Base-by-base conservation (phyloP, 306 rosid genomes). In the Leucaena leucocephala region DNA sequence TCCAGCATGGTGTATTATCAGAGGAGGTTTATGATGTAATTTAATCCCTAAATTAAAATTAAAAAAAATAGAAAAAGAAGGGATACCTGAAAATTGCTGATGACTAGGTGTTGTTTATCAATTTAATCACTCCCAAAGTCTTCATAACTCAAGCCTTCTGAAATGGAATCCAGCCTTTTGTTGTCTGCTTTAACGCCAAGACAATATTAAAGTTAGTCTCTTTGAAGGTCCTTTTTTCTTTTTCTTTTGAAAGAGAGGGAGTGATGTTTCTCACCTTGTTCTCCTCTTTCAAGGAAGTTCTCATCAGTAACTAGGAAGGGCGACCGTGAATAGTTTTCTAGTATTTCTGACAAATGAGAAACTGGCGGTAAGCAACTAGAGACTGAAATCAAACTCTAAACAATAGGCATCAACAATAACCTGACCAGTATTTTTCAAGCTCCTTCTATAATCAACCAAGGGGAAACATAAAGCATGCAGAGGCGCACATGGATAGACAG, bases 81-180 rank as follows among this genome's bases (percentile, higher is more conserved):
- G 42, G 12, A 77, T 68, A 84, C 83, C 84, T 70, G 78, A 49
- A 50, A 42, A 78, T 74, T 67, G 61, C 35, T 48, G 73, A 76
- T 14, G 27, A 48, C 48, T 49, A 76, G 52, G 63, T 40, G 43
- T 68, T 49, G 64, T 75, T 81, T 76, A 81, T 82, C 78, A 75
- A 84, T 88, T 92, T 92, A 91, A 75, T 92, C 95, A 82, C 93
- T 92, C 69, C 96, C 97, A 68, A 92, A 94, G 75, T 89, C 97
- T 77, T 94, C 97, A 82, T 84, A 90, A 82, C 98, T 90, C 84
- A 90, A 80, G 61, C 90, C 90, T 88, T 94, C 98, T 66, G 97
- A 92, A 70, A 92, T 87, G 77, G 92, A 84, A 75, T 90, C 97
- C 85, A 94, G 81, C 87, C 91, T 89, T 85, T 77, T 92, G 68